Evolutionary conservation across 2,329 filamentous ascomycete genomes (phyloP), one percentile per base, ranked within the genome.

Genomic region (Zasmidium cellare): DNA sequence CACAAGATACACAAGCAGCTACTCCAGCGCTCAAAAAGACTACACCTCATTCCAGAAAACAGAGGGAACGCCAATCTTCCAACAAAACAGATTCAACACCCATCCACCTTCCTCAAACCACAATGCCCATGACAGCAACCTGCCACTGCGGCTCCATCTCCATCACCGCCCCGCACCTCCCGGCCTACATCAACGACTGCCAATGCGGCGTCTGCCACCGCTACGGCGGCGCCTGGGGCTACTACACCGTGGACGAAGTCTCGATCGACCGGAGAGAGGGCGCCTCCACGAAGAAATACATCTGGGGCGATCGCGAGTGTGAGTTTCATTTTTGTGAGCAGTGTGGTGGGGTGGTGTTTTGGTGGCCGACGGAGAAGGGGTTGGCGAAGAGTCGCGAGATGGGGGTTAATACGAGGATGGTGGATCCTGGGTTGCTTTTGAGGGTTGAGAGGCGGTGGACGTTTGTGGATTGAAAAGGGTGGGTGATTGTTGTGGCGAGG

Each of bases 71-170:
- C 25, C 6, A 28, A 28, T 28, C 25, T 28, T 5, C 25, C 25
- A 11, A 5, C 11, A 5, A 28, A 28, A 28, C 25, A 28, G 25
- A 28, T 28, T n/a, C n/a, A n/a, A n/a, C n/a, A n/a, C n/a, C n/a
- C n/a, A n/a, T n/a, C n/a, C n/a, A n/a, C n/a, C n/a, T n/a, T n/a
- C n/a, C n/a, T n/a, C n/a, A n/a, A n/a, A n/a, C n/a, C 25, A 28
- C 5, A 28, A 41, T 41, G 35, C 11, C 35, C 7, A 14, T 49
- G 11, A 24, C 46, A 38, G 48, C 48, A 38, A 23, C n/a, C 35
- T 69, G 67, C 57, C 67, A 68, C 54, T 69, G 67, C 59, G 65
- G 65, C 59, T 62, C 60, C 50, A 68, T 69, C 58, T 56, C 56
- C 19, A 52, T 69, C 25, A 67, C 56, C n/a, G 64, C 63, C 16